Evolutionary conservation across 2,329 filamentous ascomycete genomes (phyloP).

Genomic region (Ophiostoma sp.): DNA sequence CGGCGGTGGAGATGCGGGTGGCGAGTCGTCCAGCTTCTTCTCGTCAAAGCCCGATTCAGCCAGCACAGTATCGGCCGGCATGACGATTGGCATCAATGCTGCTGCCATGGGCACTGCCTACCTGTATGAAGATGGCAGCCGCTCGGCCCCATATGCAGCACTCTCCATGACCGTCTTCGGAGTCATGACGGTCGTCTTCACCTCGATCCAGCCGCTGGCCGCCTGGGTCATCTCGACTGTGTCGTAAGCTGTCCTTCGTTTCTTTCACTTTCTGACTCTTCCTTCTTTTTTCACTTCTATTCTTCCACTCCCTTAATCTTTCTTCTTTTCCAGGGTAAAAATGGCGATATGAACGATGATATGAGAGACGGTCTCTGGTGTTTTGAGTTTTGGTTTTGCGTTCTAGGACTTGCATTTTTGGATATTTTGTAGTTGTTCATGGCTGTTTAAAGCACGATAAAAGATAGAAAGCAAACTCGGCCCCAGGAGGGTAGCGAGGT

Average conservation of each 20-base stretch:
- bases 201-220: conserved; percentile 44
- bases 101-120: conserved; percentile 56
- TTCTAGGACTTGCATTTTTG: neutral
- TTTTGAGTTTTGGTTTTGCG: conserved; percentile 1
- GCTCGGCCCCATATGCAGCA: conserved; percentile 51
- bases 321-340: neutral
- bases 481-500: neutral
- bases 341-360: neutral
- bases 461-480: neutral
- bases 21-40: neutral
- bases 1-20: neutral
- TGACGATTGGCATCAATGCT: conserved; percentile 53
- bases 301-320: neutral
- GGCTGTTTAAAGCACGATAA: neutral
- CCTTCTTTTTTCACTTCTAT: neutral
- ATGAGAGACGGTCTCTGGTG: conserved; percentile 13
- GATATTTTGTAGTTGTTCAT: no score
- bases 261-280: neutral
- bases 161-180: conserved; percentile 55
- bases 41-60: conserved; percentile 30
- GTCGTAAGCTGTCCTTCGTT: conserved; percentile 20
- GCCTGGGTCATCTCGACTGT: conserved; percentile 36
- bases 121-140: conserved; percentile 49
- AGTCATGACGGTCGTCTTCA: conserved; percentile 50
- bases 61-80: conserved; percentile 44